A percentile compares a stretch with the other conserved stretches of the same genome.
Evolutionary conservation across 345 rosid species (phyloP).

Genomic region (Erysimum cheiranthoides): DNA sequence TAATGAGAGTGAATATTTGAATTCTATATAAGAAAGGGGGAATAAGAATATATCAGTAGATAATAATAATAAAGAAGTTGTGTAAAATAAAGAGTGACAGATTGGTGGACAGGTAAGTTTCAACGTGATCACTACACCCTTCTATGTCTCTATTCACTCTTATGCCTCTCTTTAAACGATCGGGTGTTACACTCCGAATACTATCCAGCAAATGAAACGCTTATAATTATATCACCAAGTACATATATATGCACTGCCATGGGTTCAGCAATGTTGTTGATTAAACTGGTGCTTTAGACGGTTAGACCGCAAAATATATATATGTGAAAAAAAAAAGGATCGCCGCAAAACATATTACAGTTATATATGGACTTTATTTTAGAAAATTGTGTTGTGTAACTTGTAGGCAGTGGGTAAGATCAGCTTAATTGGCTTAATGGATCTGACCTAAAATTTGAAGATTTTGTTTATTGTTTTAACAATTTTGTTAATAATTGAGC

Average conservation of each 20-base stretch:
- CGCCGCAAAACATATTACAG: neutral
- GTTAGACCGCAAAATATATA: too few relatives aligned
- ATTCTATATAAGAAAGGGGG: conserved; percentile 15
- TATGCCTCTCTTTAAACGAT: conserved; percentile 2
- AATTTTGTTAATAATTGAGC: neutral
- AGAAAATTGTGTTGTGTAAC: neutral
- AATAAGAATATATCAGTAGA: neutral
- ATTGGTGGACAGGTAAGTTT: conserved; percentile 55
- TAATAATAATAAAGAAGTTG: conserved; percentile 48
- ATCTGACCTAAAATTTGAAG: neutral
- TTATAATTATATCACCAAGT: neutral
- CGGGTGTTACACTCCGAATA: neutral
- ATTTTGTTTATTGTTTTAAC: neutral
- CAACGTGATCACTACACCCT: conserved; percentile 57
- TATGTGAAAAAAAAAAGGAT: too few relatives aligned
- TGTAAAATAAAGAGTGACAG: conserved; percentile 63
- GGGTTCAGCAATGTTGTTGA: neutral
- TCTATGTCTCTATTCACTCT: conserved; percentile 19
- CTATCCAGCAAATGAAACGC: neutral
- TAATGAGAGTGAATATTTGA: conserved; percentile 37
- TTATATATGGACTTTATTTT: neutral
- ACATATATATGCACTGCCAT: neutral
- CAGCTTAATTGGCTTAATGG: neutral
- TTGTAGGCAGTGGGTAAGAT: neutral
- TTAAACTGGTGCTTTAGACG: neutral